phyloP scores from a whole-genome alignment of 129 eudicot genomes.

The Chrysanthemum makinoi region DNA sequence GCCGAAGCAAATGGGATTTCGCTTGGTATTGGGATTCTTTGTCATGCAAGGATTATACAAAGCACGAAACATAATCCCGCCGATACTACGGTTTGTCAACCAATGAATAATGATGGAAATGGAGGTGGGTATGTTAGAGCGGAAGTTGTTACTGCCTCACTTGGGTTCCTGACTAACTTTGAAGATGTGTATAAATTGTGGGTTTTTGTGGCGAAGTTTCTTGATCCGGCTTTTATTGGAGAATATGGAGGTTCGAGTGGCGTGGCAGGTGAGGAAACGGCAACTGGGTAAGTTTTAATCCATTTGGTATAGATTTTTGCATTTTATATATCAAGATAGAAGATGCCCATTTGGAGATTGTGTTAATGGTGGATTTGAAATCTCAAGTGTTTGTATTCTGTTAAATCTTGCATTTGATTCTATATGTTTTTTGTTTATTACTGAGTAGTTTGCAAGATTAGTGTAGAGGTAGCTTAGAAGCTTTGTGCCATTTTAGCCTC shows the following conservation, averaged over 20 bases:
- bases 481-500: conserved; percentile 14
- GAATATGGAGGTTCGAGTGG: conserved; percentile 25
- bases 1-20: conserved; percentile 38
- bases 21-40: conserved; percentile 38
- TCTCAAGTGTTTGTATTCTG: conserved; percentile 28
- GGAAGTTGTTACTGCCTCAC: conserved; percentile 44
- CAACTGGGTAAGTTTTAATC: conserved; percentile 22
- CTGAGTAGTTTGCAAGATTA: conserved; percentile 25
- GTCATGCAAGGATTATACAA: conserved; percentile 39
- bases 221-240: conserved; percentile 29
- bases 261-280: conserved; percentile 17
- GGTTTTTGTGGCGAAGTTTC: conserved; percentile 44
- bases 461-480: conserved; percentile 25
- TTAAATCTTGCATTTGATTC: conserved; percentile 33
- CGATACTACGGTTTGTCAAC: conserved; percentile 35
- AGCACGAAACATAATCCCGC: conserved; percentile 32
- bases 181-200: conserved; percentile 46
- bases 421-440: conserved; percentile 15
- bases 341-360: conserved; percentile 17
- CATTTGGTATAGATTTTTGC: conserved; percentile 26
- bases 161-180: conserved; percentile 40
- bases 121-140: conserved; percentile 36
- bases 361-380: conserved; percentile 25
- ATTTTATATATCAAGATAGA: conserved; percentile 17
- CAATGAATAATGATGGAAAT: conserved; percentile 29